A percentile compares a stretch with the other conserved stretches of the same genome.
Evolutionary conservation across 805 yeast species (phyloP).

Genomic region (Clavispora fructus): DNA sequence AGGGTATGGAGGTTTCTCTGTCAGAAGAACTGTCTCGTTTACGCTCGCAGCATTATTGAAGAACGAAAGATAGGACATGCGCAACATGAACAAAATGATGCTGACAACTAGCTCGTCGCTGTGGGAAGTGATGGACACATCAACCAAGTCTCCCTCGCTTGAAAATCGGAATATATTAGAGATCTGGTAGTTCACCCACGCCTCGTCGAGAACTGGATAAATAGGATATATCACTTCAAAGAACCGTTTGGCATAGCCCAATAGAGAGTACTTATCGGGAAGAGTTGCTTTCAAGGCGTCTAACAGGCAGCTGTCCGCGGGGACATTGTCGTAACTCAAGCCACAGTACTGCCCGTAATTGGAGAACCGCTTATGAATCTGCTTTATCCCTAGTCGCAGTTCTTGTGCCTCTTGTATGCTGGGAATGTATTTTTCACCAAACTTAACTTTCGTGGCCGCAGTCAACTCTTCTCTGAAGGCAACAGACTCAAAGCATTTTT

Average conservation of each 20-base stretch:
- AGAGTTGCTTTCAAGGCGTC: constrained; percentile 5
- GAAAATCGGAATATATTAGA: constrained; percentile 5
- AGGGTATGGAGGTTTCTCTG: constrained; percentile 1
- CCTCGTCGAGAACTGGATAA: constrained; percentile 14
- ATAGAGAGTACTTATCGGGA: constrained; percentile 7
- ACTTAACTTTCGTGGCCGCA: constrained; percentile 5
- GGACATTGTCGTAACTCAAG: neutral
- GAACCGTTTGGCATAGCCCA: constrained; percentile 10
- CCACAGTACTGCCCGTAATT: constrained; percentile 11
- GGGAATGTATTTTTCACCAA: constrained; percentile 5
- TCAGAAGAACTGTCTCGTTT: constrained; percentile 7
- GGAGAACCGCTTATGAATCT: constrained; percentile 3
- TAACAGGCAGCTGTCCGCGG: constrained; percentile 1
- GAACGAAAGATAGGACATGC: constrained; percentile 13
- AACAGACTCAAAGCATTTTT: neutral
- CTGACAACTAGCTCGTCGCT: constrained; percentile 13
- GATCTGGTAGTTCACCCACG: constrained; percentile 5
- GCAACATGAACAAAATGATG: constrained; percentile 11
- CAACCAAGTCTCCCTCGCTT: constrained; percentile 1
- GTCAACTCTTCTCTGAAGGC: constrained; percentile 2
- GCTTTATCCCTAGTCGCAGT: neutral
- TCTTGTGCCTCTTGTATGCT: neutral
- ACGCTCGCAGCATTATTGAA: constrained; percentile 10
- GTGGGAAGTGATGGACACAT: constrained; percentile 5
- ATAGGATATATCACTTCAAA: constrained; percentile 13